A percentile compares a stretch with the other conserved stretches of the same genome.
Evolutionary conservation across 1,284 basidiomycete species (phyloP).

Genomic region (Sporisorium exsertum): DNA sequence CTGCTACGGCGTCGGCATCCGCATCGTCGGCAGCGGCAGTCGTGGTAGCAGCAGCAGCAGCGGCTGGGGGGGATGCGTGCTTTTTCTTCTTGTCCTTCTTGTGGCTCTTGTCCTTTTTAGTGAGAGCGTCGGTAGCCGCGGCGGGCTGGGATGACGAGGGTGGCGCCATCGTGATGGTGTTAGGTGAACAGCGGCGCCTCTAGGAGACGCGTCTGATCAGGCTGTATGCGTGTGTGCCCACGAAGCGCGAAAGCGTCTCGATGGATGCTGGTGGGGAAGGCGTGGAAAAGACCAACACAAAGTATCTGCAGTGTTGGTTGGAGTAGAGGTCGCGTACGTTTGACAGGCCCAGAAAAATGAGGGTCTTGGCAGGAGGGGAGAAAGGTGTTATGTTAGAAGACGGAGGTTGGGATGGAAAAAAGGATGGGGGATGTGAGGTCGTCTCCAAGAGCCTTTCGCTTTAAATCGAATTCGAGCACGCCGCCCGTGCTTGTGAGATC

Average conservation of each 20-base stretch:
- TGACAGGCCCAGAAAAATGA: background rate
- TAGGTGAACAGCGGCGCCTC: background rate
- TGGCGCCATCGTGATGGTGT: slow-evolving; percentile 18
- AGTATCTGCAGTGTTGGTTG: slow-evolving; percentile 14
- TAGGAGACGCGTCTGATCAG: background rate
- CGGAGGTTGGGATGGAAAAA: slow-evolving; percentile 5
- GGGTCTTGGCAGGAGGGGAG: background rate
- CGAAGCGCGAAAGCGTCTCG: slow-evolving; percentile 4
- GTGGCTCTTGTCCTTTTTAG: slow-evolving; percentile 20
- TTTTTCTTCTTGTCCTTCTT: slow-evolving; percentile 19
- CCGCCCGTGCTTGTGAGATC: slow-evolving; percentile 27
- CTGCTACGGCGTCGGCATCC: slow-evolving; percentile 30
- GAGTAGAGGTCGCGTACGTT: slow-evolving; percentile 12
- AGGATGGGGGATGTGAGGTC: slow-evolving; percentile 26
- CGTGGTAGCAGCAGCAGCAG: slow-evolving; percentile 4
- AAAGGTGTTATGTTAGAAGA: background rate
- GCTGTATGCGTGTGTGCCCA: slow-evolving; percentile 1
- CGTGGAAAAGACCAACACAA: slow-evolving; percentile 10
- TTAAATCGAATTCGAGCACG: slow-evolving; percentile 20
- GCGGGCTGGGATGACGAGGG: slow-evolving; percentile 10
- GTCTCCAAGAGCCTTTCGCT: background rate
- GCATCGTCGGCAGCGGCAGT: slow-evolving; percentile 25
- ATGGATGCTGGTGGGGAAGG: background rate
- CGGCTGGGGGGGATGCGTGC: slow-evolving; percentile 5
- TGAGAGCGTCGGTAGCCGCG: slow-evolving; percentile 15